These are phyloP conservation scores for Zymoseptoria ardabiliae DNA, from an alignment of 2,329 filamentous ascomycete genomes.

Conservation along the genomic window DNA sequence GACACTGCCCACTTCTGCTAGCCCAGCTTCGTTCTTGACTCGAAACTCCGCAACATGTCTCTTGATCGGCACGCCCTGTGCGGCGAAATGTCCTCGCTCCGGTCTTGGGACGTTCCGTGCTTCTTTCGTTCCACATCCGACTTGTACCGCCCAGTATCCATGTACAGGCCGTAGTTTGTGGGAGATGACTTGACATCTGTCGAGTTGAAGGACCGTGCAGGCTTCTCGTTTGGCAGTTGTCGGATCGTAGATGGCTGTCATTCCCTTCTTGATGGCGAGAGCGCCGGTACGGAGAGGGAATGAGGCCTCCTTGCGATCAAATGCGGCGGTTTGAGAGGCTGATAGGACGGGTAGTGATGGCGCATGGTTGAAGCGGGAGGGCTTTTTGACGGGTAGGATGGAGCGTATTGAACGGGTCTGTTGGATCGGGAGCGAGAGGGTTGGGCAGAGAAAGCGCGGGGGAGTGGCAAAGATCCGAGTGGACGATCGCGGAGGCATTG, in stretches of 20 bases:
- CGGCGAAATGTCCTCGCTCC: slow-evolving; percentile 80
- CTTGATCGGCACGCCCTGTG: slow-evolving; percentile 76
- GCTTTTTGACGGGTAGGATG: slow-evolving; percentile 43
- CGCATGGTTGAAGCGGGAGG: slow-evolving; percentile 48
- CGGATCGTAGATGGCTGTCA: slow-evolving; percentile 80
- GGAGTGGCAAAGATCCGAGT: slow-evolving; percentile 21
- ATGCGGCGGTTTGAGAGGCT: slow-evolving; percentile 51
- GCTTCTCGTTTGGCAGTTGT: slow-evolving; percentile 68
- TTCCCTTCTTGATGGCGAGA: slow-evolving; percentile 86
- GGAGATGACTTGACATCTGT: slow-evolving; percentile 81
- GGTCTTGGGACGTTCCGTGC: slow-evolving; percentile 72
- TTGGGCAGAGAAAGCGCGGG: slow-evolving; percentile 29
- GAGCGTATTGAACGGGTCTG: slow-evolving; percentile 47
- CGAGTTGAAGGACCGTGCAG: slow-evolving; percentile 89
- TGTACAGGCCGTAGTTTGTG: slow-evolving; percentile 74
- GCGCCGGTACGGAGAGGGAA: slow-evolving; percentile 68
- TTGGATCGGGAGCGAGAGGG: slow-evolving; percentile 20
- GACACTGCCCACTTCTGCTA: slow-evolving; percentile 67
- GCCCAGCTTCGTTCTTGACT: slow-evolving; percentile 64
- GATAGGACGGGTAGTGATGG: slow-evolving; percentile 46
- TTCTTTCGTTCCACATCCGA: slow-evolving; percentile 70
- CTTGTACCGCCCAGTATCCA: slow-evolving; percentile 90
- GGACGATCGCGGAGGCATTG: slow-evolving; percentile 24
- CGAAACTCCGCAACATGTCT: slow-evolving; percentile 77
- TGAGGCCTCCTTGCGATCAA: slow-evolving; percentile 50